Evolutionary conservation across 2,329 filamentous ascomycete species (phyloP), one percentile per base, ranked within the genome.

Genomic region (Aspergillus ruber): DNA sequence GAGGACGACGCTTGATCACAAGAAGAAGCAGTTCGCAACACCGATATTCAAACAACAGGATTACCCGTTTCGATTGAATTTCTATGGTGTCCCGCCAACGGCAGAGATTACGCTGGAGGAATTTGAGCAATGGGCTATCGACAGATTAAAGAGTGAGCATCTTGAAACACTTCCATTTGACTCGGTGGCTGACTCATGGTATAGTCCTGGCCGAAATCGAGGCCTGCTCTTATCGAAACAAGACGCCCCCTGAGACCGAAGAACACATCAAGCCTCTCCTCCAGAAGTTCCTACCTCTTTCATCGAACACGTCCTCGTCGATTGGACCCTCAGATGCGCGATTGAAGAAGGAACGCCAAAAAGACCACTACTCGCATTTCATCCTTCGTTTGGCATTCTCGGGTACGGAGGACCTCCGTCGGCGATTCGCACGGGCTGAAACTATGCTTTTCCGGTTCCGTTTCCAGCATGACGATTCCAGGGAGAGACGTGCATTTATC

Each of bases 71-170:
- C 85, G 90, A 48, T 80, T 98, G 62, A 98, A 94, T 75, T 91
- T 96, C 70, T 98, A 98, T 73, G 74, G 82, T 39, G 78, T 85
- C 21, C 88, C 93, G 41, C 93, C 93, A 0, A 96, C 90, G 0
- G 86, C 87, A 42, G 93, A 98, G 64, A 93, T 98, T 58, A 95
- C 89, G 0, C 82, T 98, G 38, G 93, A 98, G 65, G 85, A 98
- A 65, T 98, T 98, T 62, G 93, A 98, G 67, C 90, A 95, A 79
- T 98, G 93, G 93, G 93, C 90, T 9, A 97, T 98, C 62, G 88
- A 95, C 61, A 79, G 93, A 48, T 69, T 98, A 56, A 85, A 89
- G 72, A 81, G 89, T 89, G 74, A 47, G 73, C 45, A 7, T 13
- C 2, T 18, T 10, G 5, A 3, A 25, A 3, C 27, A 12, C 10